A percentile compares a stretch with the other conserved stretches of the same genome.
phyloP scores from a whole-genome alignment of 2,329 filamentous ascomycete species.

The Lasiodiplodia hormozganensis region DNA sequence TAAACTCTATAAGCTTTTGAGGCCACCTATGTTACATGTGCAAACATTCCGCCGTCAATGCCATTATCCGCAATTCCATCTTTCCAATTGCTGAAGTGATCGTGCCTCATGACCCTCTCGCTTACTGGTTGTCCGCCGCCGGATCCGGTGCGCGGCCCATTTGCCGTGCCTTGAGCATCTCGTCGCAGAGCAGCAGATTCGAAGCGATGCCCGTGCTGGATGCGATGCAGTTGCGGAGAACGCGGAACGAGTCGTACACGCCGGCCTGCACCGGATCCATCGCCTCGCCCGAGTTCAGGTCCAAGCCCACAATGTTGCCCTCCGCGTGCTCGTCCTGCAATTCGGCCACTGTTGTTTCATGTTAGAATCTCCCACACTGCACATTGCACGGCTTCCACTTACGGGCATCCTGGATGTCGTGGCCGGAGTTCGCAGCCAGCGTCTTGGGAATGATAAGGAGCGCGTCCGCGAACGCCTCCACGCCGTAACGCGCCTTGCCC shows the following conservation, averaged over 20 bases:
- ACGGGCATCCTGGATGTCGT: constrained; percentile 95
- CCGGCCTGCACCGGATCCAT: constrained; percentile 95
- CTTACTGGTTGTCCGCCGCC: constrained; percentile 33
- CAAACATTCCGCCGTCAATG: constrained; percentile 8
- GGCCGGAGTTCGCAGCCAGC: constrained; percentile 91
- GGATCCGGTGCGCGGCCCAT: constrained; percentile 64
- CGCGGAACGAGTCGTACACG: constrained; percentile 95
- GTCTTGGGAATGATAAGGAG: constrained; percentile 97
- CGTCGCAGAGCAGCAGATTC: constrained; percentile 93
- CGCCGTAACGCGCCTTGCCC: constrained; percentile 97
- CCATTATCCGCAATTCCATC: constrained; percentile 19
- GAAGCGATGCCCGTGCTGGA: constrained; percentile 95
- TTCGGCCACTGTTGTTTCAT: constrained; percentile 68
- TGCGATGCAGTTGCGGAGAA: constrained; percentile 90
- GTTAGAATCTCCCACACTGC: constrained; percentile 24
- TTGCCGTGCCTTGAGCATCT: constrained; percentile 96
- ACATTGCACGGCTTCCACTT: constrained; percentile 52
- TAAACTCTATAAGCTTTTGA: constrained; percentile 25
- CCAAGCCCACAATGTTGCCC: constrained; percentile 84
- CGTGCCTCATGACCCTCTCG: constrained; percentile 26
- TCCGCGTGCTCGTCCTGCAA: constrained; percentile 86
- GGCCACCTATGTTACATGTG: constrained; percentile 28
- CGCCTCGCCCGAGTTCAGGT: constrained; percentile 84
- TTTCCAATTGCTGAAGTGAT: background rate
- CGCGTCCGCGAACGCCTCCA: constrained; percentile 93